These are phyloP conservation scores for Prunus mongolica DNA, from an alignment of 306 rosid genomes.

Conservation along the genomic window DNA sequence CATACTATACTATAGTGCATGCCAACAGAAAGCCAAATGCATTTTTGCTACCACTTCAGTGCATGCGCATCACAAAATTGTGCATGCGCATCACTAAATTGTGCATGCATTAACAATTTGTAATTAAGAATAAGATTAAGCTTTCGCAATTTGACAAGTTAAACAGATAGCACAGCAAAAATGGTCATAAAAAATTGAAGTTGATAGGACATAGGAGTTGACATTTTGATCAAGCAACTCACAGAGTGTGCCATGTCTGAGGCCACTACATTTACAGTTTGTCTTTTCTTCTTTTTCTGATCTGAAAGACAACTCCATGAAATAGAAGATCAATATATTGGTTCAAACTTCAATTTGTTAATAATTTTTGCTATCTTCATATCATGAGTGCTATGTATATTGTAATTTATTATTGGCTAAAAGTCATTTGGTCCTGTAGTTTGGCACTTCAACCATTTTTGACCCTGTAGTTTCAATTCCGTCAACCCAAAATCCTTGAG, in stretches of 20 bases:
- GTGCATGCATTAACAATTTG: not conserved
- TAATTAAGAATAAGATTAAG: not conserved
- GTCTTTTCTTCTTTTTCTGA: not conserved
- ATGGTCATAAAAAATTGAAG: not conserved
- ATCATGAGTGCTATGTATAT: too few species aligned
- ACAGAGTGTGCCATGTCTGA: not conserved
- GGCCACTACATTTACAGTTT: not conserved
- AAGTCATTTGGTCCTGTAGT: too few species aligned
- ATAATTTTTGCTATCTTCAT: too few species aligned
- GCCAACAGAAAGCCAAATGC: constrained; percentile 4
- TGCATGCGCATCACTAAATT: too few species aligned
- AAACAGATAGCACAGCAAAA: not conserved
- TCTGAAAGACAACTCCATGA: not conserved
- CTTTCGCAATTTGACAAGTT: not conserved
- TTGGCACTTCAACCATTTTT: too few species aligned
- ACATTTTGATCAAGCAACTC: constrained; percentile 2
- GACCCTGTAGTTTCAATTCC: too few species aligned
- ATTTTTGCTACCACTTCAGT: not conserved
- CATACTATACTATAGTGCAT: not conserved
- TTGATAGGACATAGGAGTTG: not conserved
- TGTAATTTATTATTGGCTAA: too few species aligned
- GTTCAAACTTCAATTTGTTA: not conserved
- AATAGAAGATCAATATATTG: not conserved
- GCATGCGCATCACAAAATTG: not conserved
- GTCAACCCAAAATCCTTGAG: too few species aligned